Percentiles rank a stretch among this genome's conserved stretches.
Conservation (phyloP, 2,329 filamentous ascomycete genomes). For the Neurospora sp. region DNA sequence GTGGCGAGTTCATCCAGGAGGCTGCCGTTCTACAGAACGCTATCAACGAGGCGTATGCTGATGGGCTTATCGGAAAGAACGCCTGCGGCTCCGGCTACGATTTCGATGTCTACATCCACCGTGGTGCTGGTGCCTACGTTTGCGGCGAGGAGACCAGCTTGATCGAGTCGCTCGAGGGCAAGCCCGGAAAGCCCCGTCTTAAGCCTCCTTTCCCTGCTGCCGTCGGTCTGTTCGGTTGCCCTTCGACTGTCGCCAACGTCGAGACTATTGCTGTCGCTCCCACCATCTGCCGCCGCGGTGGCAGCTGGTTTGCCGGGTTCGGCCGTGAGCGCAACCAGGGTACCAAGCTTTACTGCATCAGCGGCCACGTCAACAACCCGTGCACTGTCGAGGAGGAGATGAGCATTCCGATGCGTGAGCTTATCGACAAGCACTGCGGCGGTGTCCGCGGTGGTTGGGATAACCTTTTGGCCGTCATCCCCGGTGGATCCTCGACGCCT, state of each 20-base stretch:
- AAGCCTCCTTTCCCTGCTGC: conserved; percentile 98
- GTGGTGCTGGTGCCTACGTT: conserved; percentile 93
- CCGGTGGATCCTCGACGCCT: conserved; percentile 91
- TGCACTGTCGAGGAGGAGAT: conserved; percentile 98
- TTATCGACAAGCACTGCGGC: conserved; percentile 97
- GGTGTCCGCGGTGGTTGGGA: conserved; percentile 97
- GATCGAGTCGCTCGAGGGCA: conserved; percentile 96
- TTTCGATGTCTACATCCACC: conserved; percentile 94
- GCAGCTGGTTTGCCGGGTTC: conserved; percentile 85
- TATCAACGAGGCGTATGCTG: conserved; percentile 95
- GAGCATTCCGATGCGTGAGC: conserved; percentile 90
- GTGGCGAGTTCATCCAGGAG: conserved; percentile 95
- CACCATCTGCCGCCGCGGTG: conserved; percentile 89
- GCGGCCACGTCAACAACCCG: conserved; percentile 97
- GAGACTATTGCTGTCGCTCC: conserved; percentile 94
- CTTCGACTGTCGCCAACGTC: conserved; percentile 95
- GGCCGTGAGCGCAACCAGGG: conserved; percentile 93
- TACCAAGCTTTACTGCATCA: conserved; percentile 98
- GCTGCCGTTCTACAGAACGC: conserved; percentile 86
- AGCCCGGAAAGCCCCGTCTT: conserved; percentile 94
- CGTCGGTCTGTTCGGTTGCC: conserved; percentile 95
- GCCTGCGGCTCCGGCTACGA: conserved; percentile 95
- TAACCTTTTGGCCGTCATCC: conserved; percentile 90
- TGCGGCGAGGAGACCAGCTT: conserved; percentile 97
- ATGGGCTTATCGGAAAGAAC: conserved; percentile 94